Evolutionary conservation across 2,329 filamentous ascomycete species (phyloP).

Genomic region (Chrysoporthe deuterocubensis): DNA sequence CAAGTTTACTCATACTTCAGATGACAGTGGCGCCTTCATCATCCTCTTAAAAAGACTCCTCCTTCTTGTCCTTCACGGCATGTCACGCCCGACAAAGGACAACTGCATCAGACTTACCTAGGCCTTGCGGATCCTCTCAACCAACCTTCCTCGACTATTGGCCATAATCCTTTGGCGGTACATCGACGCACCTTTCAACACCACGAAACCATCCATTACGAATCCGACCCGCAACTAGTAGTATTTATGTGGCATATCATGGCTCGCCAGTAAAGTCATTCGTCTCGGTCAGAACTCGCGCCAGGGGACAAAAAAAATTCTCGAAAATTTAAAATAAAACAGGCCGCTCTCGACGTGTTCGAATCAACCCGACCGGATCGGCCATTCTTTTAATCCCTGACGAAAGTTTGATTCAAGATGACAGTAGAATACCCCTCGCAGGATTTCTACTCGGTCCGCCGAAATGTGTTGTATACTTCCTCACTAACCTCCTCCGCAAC

Average conservation of each 20-base stretch:
- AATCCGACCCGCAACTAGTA: slow-evolving; percentile 21
- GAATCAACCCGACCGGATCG: slow-evolving; percentile 29
- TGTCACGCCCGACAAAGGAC: slow-evolving; percentile 26
- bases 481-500: slow-evolving; percentile 76
- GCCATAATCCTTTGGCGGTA: slow-evolving; percentile 4
- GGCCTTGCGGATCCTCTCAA: slow-evolving; percentile 25
- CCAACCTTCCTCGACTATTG: slow-evolving; percentile 1
- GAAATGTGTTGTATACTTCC: slow-evolving; percentile 67
- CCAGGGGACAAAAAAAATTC: slow-evolving; percentile 5
- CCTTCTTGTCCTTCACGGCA: slow-evolving; percentile 21
- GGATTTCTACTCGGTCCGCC: slow-evolving; percentile 52
- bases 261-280: slow-evolving; percentile 23
- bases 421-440: slow-evolving; percentile 58
- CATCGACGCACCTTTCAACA: slow-evolving; percentile 12
- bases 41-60: slow-evolving; percentile 16
- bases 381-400: slow-evolving; percentile 14
- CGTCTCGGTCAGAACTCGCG: slow-evolving; percentile 22
- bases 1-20: slow-evolving; percentile 28
- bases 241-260: slow-evolving; percentile 24
- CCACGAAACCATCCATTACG: slow-evolving; percentile 10
- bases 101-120: slow-evolving; percentile 26
- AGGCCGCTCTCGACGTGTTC: slow-evolving; percentile 23
- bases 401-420: slow-evolving; percentile 54
- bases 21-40: slow-evolving; percentile 23
- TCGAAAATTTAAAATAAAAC: not conserved